Evolutionary conservation across 108 stramenopile species (phyloP), one percentile per base, ranked within the genome.

Genomic region (Cyclotella distinguenda): DNA sequence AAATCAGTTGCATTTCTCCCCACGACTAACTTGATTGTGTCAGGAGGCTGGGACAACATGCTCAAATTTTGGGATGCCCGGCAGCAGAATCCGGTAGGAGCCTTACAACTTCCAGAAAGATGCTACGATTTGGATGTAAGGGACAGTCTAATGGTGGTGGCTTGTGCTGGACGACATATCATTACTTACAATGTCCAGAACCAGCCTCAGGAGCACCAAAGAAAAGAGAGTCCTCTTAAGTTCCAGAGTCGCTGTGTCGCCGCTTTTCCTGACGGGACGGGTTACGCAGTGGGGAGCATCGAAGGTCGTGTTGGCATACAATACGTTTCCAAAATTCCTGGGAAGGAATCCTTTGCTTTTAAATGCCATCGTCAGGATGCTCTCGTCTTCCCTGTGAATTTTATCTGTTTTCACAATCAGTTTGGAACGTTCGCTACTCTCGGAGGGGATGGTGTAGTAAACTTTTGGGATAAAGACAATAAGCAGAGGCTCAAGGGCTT

Each of bases 271-370:
- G 96, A 93, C 71, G 59, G 48, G 42, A 82, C 89, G 6, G 97
- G 96, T 1, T 97, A 96, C 77, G 97, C 96, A 5, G 82, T 97
- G 40, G 97, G 97, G 16, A 87, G 87, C 50, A 95, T 97, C 63
- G 98, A 98, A 70, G 98, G 98, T 26, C 82, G 98, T 26, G 97
- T 98, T 23, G 96, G 91, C 22, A 94, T 99, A 30, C 96, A 97
- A 59, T 97, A 97, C 64, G 68, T 97, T n/a, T 70, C 93, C 49
- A 89, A 90, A 49, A 79, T 86, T 35, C 73, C 74, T 34, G 92
- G 86, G 28, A 81, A 83, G 31, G 87, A 94, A 26, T 83, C 84
- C 53, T 99, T 97, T 84, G 95, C 96, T 35, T 99, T 99, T 84
- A 96, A 96, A 72, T 99, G 98, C 69, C 98, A 99, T 85, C 80